Conservation (phyloP, 1,139 yeast genomes). For the Candida glucosophila region DNA sequence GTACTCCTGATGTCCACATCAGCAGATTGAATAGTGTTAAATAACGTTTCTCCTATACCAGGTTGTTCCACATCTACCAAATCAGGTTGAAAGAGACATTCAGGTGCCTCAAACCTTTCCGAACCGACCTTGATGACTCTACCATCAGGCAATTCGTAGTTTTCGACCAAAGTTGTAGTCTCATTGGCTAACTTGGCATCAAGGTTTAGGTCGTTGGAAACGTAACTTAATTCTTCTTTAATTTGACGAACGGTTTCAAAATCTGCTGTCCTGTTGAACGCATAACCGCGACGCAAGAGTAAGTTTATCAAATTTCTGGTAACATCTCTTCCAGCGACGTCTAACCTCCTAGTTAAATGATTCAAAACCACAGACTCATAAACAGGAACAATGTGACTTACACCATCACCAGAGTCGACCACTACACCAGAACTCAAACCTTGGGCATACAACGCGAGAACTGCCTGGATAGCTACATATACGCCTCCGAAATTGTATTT, state of each 20-base stretch:
- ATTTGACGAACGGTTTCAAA: conserved; percentile 97
- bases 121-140: conserved; percentile 89
- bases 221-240: conserved; percentile 92
- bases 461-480: conserved; percentile 97
- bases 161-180: conserved; percentile 87
- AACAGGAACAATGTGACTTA: conserved; percentile 95
- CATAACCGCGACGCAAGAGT: conserved; percentile 91
- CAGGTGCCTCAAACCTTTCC: conserved; percentile 97
- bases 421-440: conserved; percentile 96
- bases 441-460: conserved; percentile 92
- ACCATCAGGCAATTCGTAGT: conserved; percentile 93
- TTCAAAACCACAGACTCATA: conserved; percentile 93
- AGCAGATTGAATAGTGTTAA: conserved; percentile 88
- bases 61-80: conserved; percentile 97
- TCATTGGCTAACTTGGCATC: conserved; percentile 86
- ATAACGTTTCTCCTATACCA: conserved; percentile 88
- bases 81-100: conserved; percentile 93
- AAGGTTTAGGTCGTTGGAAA: conserved; percentile 84
- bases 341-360: conserved; percentile 85
- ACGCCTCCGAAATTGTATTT: conserved; percentile 94
- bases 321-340: conserved; percentile 97
- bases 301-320: conserved; percentile 88
- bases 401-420: conserved; percentile 85
- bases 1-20: conserved; percentile 90
- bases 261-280: conserved; percentile 96